Conservation (phyloP, 2,329 filamentous ascomycete genomes). For the Hypoxylon rubiginosum region DNA sequence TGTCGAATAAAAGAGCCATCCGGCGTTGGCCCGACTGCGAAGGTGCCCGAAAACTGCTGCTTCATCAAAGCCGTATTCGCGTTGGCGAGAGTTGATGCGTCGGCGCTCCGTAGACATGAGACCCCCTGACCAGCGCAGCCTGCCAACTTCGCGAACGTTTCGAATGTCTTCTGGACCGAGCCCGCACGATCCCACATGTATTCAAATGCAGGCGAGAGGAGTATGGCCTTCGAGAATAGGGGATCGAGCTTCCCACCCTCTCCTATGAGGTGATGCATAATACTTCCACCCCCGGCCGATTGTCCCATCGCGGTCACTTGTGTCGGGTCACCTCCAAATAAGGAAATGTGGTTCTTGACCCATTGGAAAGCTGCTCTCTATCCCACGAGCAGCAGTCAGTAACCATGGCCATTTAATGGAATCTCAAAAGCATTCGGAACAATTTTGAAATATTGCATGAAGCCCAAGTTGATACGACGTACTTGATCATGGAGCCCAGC, state of each 20-base stretch:
- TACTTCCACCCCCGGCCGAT: slow-evolving; percentile 22
- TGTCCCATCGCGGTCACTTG: slow-evolving; percentile 18
- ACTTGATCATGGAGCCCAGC: slow-evolving; percentile 19
- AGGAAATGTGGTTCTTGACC: slow-evolving; percentile 12
- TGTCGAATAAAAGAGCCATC: slow-evolving; percentile 21
- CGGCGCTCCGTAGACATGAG: slow-evolving; percentile 12
- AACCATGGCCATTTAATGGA: neutral
- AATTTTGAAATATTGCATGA: neutral
- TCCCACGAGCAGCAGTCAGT: neutral
- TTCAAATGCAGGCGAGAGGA: slow-evolving; percentile 24
- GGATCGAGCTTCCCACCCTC: slow-evolving; percentile 20
- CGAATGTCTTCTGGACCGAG: slow-evolving; percentile 14
- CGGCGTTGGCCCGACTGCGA: slow-evolving; percentile 18
- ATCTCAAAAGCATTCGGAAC: neutral
- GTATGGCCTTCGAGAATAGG: slow-evolving; percentile 22
- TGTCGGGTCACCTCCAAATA: slow-evolving; percentile 16
- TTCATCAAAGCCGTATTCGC: slow-evolving; percentile 21
- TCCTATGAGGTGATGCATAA: slow-evolving; percentile 19
- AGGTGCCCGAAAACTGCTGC: slow-evolving; percentile 17
- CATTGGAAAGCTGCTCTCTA: slow-evolving; percentile 20
- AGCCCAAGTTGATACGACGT: neutral
- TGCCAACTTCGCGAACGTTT: slow-evolving; percentile 11
- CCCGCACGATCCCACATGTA: slow-evolving; percentile 29
- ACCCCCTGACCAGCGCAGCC: slow-evolving; percentile 11
- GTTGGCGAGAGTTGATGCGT: slow-evolving; percentile 11